Base-by-base conservation (phyloP, 768 basidiomycete species). In the Mycena polygramma region DNA sequence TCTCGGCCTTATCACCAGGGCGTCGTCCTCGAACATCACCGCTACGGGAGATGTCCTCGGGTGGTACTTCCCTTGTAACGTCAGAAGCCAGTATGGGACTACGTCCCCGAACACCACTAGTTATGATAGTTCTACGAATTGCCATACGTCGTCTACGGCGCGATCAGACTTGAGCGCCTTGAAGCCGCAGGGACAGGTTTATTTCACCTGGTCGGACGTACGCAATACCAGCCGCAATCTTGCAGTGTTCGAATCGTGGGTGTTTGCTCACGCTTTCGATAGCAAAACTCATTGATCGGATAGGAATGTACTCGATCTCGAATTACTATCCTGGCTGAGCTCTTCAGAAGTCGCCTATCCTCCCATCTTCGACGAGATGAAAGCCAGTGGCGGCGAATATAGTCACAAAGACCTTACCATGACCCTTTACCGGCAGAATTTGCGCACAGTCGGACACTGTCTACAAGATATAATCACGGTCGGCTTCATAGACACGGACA, bases 31-130 rank as follows among this genome's bases (percentile, higher is more conserved):
- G n/a, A 81, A 83, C 49, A 92, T 93, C 77, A 81, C 85, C 4
- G 80, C 82, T 39, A 83, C 78, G 15, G 85, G 85, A 41, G 77
- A 79, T 30, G 74, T 81, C 57, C 76, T 91, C 73, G 90, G 89
- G 41, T 94, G 93, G 93, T 93, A 93, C 77, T 93, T 94, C 79
- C 93, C 93, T 0, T 94, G 93, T 82, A 94, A 94, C 77, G 77
- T 93, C 53, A 89, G 83, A 81, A 83, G 88, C 72, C 92, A 92
- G 78, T 84, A 83, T 74, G 84, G 86, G 7, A 85, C 76, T 10
- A 81, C 79, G 7, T 75, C 80, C 1, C 79, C 81, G 69, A 92
- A 94, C 77, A 63, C 81, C n/a, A 89, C 89, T 9, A 84, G 81
- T n/a, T 91, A 91, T 73, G 85, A 83, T 35, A 76, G 75, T 19